Base-by-base conservation (phyloP, 2,329 filamentous ascomycete species). In the Xylariaceae sp. region DNA sequence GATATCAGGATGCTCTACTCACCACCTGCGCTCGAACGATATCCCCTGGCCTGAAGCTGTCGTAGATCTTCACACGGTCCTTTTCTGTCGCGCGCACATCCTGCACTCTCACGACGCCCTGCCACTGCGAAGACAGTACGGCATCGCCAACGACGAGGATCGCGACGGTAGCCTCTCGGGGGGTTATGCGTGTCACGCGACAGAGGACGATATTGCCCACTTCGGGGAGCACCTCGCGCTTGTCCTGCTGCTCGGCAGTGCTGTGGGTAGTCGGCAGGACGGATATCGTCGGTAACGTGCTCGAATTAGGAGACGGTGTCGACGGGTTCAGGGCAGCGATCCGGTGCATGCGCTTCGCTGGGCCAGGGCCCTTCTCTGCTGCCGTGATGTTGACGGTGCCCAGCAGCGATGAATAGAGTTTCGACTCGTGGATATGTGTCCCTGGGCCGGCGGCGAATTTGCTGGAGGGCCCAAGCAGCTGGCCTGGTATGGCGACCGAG, bases 81-180 rank as follows among this genome's bases (percentile, higher is more conserved):
- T 96, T 95, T 67, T 98, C 92, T 13, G 92, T 95, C 3, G 88
- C 88, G 40, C 92, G 76, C 23, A 98, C 87, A 59, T 98, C 92
- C 66, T 97, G 90, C 47, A 83, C 79, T 13, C 88, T 76, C 44
- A 95, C 88, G 46, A 94, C 68, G 4, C 85, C 88, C 64, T 88
- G 83, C 76, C 89, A 94, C 51, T 88, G 83, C 35, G 87, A 84
- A 51, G 85, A 76, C 45, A 85, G 70, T 28, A 85, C 81, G 9
- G 74, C 75, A 54, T 81, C 73, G 41, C 85, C 79, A 17, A 96
- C 83, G 43, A 90, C 83, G 43, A 95, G 74, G 51, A 97, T 96
- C 15, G 84, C 83, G 38, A 94, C 82, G 17, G 83, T 84, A 5
- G 88, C 89, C 67, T 95, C 88, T 46, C 85, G 80, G 32, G 86